Conservation (phyloP, 371 early-diverging fungal species). For the Mortierella sp. region DNA sequence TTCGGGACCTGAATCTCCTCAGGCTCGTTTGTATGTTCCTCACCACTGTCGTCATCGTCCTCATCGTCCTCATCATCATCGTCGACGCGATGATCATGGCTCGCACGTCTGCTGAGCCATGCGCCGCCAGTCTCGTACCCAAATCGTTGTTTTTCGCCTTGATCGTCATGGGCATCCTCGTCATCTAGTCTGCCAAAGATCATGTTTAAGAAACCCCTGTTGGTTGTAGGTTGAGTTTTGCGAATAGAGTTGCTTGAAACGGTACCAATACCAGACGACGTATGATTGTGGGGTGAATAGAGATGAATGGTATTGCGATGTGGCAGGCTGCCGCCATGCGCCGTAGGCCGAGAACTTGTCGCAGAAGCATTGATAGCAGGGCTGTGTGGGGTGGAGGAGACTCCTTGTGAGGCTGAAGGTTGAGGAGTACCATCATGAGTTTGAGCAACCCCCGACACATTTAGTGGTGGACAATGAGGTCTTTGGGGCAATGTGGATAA, state of each 20-base stretch:
- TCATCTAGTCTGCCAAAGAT: constrained; percentile 52
- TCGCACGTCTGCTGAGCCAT: constrained; percentile 43
- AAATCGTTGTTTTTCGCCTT: constrained; percentile 29
- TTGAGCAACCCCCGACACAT: not conserved
- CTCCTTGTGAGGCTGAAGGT: not conserved
- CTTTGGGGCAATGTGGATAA: not conserved
- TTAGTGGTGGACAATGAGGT: not conserved
- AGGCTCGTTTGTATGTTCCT: not conserved
- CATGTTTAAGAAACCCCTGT: constrained; percentile 52
- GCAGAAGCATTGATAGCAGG: not conserved
- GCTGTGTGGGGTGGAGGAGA: not conserved
- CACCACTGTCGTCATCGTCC: constrained; percentile 17
- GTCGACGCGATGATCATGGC: constrained; percentile 39
- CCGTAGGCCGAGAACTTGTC: not conserved
- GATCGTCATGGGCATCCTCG: constrained; percentile 22
- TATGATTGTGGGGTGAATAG: not conserved
- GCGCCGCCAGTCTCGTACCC: constrained; percentile 50
- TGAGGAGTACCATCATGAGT: not conserved
- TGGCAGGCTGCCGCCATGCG: not conserved
- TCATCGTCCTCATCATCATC: constrained; percentile 56
- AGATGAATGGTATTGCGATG: not conserved
- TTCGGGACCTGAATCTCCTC: not conserved
- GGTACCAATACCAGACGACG: not conserved
- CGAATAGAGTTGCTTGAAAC: not conserved
- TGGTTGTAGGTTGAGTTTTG: constrained; percentile 1